phyloP scores from a whole-genome alignment of 176 grass and related monocot species.

The sorghum (Sorghum bicolor) region DNA sequence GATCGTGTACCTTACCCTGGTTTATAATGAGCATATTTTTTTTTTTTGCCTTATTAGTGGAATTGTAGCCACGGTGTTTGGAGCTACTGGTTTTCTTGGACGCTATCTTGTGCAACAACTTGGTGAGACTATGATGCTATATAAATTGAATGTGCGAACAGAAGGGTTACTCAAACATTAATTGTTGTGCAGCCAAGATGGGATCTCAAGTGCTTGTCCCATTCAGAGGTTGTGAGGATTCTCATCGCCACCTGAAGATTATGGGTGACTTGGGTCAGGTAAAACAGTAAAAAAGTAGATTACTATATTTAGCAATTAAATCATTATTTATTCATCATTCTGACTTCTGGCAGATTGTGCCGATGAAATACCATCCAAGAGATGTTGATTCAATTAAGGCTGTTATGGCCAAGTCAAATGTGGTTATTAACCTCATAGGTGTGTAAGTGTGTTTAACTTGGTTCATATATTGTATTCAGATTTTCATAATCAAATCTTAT shows the following conservation, averaged over 20 bases:
- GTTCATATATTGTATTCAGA: neutral
- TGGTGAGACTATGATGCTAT: constrained; percentile 50
- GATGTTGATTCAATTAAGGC: constrained; percentile 91
- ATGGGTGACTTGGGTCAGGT: constrained; percentile 98
- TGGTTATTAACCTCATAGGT: constrained; percentile 95
- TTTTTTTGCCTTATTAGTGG: constrained; percentile 42
- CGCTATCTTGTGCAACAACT: constrained; percentile 90
- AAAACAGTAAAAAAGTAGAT: neutral
- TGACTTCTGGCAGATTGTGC: constrained; percentile 68
- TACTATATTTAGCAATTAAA: neutral
- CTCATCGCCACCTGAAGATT: constrained; percentile 81
- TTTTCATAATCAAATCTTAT: neutral
- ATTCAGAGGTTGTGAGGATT: constrained; percentile 93
- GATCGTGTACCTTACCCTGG: neutral
- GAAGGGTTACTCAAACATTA: neutral
- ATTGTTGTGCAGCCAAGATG: constrained; percentile 81
- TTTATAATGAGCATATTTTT: neutral
- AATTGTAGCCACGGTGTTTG: constrained; percentile 95
- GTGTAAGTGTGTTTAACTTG: constrained; percentile 56
- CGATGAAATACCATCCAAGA: constrained; percentile 91
- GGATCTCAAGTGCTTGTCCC: constrained; percentile 96
- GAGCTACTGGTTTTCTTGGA: constrained; percentile 97
- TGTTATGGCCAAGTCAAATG: constrained; percentile 94
- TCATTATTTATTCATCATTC: neutral
- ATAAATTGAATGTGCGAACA: neutral